These are phyloP conservation scores for Penicillium verhagenii DNA, from an alignment of 495 filamentous ascomycete species.

Conservation along the genomic window DNA sequence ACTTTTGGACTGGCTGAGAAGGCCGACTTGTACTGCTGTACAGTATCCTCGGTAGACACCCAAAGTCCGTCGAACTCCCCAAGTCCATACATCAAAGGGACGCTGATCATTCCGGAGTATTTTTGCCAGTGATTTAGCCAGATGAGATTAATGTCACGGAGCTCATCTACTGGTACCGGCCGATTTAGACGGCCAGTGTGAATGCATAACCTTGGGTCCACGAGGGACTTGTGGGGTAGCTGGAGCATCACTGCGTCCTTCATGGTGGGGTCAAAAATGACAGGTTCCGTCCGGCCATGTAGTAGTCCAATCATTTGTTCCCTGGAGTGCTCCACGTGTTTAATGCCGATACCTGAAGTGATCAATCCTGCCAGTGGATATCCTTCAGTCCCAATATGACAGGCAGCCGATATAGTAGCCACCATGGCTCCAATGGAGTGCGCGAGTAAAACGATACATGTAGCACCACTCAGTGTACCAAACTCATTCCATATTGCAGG, in stretches of 20 bases:
- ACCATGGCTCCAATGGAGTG: slow-evolving; percentile 36
- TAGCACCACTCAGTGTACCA: slow-evolving; percentile 17
- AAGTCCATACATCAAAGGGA: slow-evolving; percentile 26
- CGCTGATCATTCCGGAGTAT: slow-evolving; percentile 14
- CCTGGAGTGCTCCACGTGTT: not conserved
- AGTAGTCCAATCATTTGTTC: not conserved
- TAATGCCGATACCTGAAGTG: slow-evolving; percentile 27
- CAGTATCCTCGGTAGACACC: slow-evolving; percentile 4
- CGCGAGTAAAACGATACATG: slow-evolving; percentile 26
- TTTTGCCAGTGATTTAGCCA: slow-evolving; percentile 23
- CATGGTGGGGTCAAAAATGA: slow-evolving; percentile 4
- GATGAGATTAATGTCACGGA: slow-evolving; percentile 14
- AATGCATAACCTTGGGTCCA: slow-evolving; percentile 15
- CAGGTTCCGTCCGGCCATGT: not conserved
- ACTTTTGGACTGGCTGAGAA: slow-evolving; percentile 27
- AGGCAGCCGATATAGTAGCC: slow-evolving; percentile 22
- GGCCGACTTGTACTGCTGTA: slow-evolving; percentile 19
- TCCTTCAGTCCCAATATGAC: not conserved
- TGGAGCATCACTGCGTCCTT: slow-evolving; percentile 25
- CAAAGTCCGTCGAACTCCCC: slow-evolving; percentile 23
- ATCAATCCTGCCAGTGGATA: slow-evolving; percentile 37
- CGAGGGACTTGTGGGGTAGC: slow-evolving; percentile 7
- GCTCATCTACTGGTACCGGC: slow-evolving; percentile 19
- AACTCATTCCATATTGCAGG: slow-evolving; percentile 35
- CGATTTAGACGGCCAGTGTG: slow-evolving; percentile 22